Percentiles rank a stretch among this genome's conserved stretches.
Conservation (phyloP, 805 yeast genomes). For the Ogataea minuta region DNA sequence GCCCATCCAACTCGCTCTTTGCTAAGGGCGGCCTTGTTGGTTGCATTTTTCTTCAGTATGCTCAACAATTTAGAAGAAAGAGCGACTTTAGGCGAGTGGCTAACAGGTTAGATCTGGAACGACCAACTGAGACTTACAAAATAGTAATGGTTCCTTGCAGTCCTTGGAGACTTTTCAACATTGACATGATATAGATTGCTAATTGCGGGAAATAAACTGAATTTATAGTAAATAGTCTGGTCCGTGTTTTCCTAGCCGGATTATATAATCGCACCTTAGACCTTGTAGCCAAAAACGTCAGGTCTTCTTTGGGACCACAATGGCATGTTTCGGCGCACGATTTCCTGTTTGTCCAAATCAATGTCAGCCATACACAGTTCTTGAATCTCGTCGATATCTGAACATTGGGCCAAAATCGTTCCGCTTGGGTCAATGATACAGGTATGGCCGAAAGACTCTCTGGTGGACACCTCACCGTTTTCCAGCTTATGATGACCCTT, state of each 20-base stretch:
- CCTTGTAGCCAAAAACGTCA: constrained; percentile 51
- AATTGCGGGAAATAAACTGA: background rate
- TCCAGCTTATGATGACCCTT: constrained; percentile 68
- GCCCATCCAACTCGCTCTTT: constrained; percentile 5
- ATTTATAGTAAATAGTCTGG: background rate
- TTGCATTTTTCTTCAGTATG: constrained; percentile 7
- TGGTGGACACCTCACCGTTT: constrained; percentile 39
- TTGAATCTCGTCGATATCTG: constrained; percentile 41
- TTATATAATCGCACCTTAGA: constrained; percentile 18
- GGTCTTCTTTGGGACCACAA: constrained; percentile 69
- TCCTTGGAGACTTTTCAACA: constrained; percentile 45
- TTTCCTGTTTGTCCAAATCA: constrained; percentile 47
- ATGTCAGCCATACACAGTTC: constrained; percentile 63
- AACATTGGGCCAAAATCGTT: constrained; percentile 56
- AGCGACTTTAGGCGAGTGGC: constrained; percentile 29
- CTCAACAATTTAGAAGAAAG: constrained; percentile 16
- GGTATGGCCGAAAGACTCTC: constrained; percentile 85
- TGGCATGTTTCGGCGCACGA: constrained; percentile 71
- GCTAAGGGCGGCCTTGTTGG: constrained; percentile 5
- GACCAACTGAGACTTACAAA: constrained; percentile 30
- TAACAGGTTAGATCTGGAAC: constrained; percentile 4
- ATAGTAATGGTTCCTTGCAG: constrained; percentile 47
- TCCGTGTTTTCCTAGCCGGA: background rate
- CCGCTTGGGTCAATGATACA: constrained; percentile 95
- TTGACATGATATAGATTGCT: constrained; percentile 37